These are phyloP conservation scores for Fusarium temperatum DNA, from an alignment of 2,329 filamentous ascomycete species.

Conservation along the genomic window DNA sequence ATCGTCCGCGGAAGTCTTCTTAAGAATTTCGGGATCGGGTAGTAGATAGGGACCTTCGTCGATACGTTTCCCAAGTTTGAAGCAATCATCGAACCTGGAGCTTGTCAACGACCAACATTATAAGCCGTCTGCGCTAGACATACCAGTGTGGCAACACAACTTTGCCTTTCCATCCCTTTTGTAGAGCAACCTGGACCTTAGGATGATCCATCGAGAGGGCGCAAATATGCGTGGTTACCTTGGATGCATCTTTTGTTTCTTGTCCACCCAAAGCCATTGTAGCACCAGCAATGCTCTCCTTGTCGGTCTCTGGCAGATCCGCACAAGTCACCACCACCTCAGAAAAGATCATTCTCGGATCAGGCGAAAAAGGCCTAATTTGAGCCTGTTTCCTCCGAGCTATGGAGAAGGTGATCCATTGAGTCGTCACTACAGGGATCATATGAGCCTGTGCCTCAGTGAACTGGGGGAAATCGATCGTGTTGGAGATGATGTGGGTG, in stretches of 20 bases:
- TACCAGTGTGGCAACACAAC: constrained; percentile 95
- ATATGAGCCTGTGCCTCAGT: constrained; percentile 76
- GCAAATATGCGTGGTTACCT: constrained; percentile 87
- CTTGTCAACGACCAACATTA: neutral
- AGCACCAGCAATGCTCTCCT: constrained; percentile 90
- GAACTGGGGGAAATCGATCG: constrained; percentile 93
- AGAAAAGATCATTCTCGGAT: constrained; percentile 89
- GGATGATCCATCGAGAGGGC: constrained; percentile 79
- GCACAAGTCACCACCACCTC: constrained; percentile 84
- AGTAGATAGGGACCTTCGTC: constrained; percentile 87
- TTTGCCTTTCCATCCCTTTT: constrained; percentile 76
- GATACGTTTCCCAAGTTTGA: constrained; percentile 91
- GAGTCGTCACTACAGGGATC: constrained; percentile 83
- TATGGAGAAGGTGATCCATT: constrained; percentile 81
- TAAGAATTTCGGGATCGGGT: constrained; percentile 86
- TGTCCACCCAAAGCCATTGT: constrained; percentile 89
- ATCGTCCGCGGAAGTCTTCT: constrained; percentile 62
- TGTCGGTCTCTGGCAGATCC: constrained; percentile 84
- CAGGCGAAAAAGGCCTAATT: constrained; percentile 86
- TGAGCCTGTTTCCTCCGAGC: constrained; percentile 75
- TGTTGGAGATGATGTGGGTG: constrained; percentile 72
- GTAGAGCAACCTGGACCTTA: constrained; percentile 70
- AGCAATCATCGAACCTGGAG: constrained; percentile 90
- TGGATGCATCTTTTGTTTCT: constrained; percentile 76
- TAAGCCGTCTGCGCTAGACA: constrained; percentile 30